Evolutionary conservation across 176 grass and related monocot genomes (phyloP).

Genomic region (Aegilops tauschii): DNA sequence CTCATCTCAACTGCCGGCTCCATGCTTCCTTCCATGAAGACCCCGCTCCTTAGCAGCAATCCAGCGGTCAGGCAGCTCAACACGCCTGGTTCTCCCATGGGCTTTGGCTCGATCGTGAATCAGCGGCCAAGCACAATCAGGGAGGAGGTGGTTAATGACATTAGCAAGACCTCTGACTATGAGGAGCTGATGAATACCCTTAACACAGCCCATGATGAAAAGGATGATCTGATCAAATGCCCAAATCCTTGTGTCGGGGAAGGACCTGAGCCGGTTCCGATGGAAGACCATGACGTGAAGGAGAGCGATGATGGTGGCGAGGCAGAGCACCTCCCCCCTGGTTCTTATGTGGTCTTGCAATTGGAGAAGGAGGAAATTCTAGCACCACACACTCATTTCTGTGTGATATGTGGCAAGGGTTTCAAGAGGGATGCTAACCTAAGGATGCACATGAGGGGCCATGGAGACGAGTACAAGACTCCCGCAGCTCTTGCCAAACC

Average conservation of each 20-base stretch:
- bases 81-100: constrained; percentile 42
- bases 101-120: constrained; percentile 39
- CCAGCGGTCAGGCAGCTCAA: constrained; percentile 51
- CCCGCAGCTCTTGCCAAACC: constrained; percentile 82
- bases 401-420: constrained; percentile 88
- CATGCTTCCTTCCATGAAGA: constrained; percentile 85
- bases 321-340: constrained; percentile 73
- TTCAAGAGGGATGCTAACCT: constrained; percentile 96
- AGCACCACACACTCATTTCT: constrained; percentile 91
- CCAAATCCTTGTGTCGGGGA: constrained; percentile 42
- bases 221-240: constrained; percentile 55
- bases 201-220: constrained; percentile 36
- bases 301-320: constrained; percentile 89
- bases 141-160: constrained; percentile 33
- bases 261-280: constrained; percentile 38
- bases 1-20: constrained; percentile 82
- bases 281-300: constrained; percentile 80
- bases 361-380: constrained; percentile 93
- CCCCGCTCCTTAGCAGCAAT: constrained; percentile 62
- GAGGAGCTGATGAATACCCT: constrained; percentile 57
- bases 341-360: constrained; percentile 84
- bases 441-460: constrained; percentile 96
- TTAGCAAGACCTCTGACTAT: constrained; percentile 45
- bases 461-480: constrained; percentile 92
- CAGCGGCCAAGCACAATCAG: constrained; percentile 29